Conservation (phyloP, 192 early-diverging fungal genomes). For the Entophlyctis helioformis region DNA sequence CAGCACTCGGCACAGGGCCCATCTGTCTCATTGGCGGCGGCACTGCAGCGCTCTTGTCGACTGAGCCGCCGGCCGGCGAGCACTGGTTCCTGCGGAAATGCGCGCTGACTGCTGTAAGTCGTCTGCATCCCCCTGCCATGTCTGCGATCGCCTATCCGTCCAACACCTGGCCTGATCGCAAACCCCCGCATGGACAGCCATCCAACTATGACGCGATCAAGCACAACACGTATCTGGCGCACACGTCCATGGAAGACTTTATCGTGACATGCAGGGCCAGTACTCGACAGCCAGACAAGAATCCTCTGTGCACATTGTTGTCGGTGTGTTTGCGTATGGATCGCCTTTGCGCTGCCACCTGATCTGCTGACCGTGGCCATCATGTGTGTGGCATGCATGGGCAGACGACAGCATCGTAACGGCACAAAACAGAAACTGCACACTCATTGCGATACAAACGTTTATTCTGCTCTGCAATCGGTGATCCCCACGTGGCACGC, state of each 20-base stretch:
- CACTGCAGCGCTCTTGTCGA: background rate
- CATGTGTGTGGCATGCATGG: background rate
- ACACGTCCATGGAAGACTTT: conserved; percentile 1
- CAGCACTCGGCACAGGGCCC: background rate
- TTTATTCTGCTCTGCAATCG: background rate
- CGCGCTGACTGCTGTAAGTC: background rate
- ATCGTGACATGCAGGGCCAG: background rate
- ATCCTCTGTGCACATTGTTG: background rate
- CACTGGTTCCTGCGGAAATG: background rate
- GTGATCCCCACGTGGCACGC: too few species aligned
- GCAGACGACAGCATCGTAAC: background rate
- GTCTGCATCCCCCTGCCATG: background rate
- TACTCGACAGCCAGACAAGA: background rate
- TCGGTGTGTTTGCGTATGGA: background rate
- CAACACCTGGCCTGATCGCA: too few species aligned
- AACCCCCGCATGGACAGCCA: too few species aligned
- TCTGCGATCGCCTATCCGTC: too few species aligned
- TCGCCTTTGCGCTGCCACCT: background rate
- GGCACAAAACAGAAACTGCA: background rate
- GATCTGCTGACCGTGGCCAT: background rate
- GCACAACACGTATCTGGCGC: background rate
- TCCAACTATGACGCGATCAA: background rate
- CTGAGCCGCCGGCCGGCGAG: background rate
- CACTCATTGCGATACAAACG: background rate
- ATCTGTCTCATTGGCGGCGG: conserved; percentile 1